Conservation (phyloP, 148 eudicot species). For the Rhododendron williamsianum region DNA sequence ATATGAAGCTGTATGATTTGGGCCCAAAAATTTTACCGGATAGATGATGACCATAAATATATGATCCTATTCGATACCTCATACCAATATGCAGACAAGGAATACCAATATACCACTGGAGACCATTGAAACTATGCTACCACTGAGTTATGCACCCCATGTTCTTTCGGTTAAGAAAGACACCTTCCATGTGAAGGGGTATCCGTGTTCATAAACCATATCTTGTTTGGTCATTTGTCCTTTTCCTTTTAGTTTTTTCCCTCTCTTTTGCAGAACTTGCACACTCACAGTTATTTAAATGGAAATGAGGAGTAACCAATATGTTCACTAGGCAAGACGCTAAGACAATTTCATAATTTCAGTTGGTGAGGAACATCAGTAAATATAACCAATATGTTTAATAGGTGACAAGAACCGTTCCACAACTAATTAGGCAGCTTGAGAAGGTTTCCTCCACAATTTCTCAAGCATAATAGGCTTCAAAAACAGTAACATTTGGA, state of each 20-base stretch:
- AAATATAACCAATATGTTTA: background rate
- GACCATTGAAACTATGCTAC: background rate
- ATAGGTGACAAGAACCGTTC: background rate
- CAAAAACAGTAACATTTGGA: background rate
- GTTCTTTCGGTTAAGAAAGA: background rate
- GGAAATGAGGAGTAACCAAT: background rate
- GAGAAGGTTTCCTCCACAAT: background rate
- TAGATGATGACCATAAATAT: background rate
- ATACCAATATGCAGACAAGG: background rate
- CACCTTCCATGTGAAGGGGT: background rate
- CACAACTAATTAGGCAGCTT: background rate
- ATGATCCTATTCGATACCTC: background rate
- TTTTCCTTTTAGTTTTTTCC: background rate
- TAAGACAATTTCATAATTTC: background rate
- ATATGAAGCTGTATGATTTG: background rate
- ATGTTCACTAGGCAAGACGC: background rate
- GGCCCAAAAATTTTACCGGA: background rate
- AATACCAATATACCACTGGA: background rate
- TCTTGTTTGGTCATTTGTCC: background rate
- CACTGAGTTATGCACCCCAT: background rate
- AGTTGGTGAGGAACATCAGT: background rate
- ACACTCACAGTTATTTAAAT: background rate
- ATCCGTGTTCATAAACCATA: background rate
- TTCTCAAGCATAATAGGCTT: background rate
- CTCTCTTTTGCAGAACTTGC: background rate